Evolutionary conservation across 1,284 basidiomycete genomes (phyloP).

Genomic region (Microbotryum saponariae): DNA sequence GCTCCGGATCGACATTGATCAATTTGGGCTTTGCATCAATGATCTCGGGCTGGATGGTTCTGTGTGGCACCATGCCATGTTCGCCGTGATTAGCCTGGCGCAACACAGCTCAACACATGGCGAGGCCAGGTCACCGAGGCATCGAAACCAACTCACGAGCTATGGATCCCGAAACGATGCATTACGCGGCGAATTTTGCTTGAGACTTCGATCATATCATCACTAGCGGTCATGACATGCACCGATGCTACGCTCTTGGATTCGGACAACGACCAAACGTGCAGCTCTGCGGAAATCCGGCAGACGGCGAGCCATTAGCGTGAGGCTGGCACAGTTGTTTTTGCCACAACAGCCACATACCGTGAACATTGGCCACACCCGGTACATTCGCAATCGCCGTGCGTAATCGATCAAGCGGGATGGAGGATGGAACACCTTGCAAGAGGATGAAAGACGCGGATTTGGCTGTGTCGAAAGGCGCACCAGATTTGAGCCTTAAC

Average conservation of each 20-base stretch:
- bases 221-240: slow-evolving; percentile 76
- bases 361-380: slow-evolving; percentile 87
- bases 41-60: slow-evolving; percentile 39
- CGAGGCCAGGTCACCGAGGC: too few relatives aligned
- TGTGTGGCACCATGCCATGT: slow-evolving; percentile 3
- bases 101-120: not conserved
- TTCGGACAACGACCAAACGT: slow-evolving; percentile 91
- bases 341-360: slow-evolving; percentile 15
- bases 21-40: slow-evolving; percentile 11
- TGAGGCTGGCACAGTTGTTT: not conserved
- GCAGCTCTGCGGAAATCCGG: slow-evolving; percentile 48
- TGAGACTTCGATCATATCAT: slow-evolving; percentile 82
- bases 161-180: slow-evolving; percentile 88
- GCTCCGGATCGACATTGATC: slow-evolving; percentile 12
- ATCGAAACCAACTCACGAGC: slow-evolving; percentile 39
- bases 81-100: not conserved
- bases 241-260: slow-evolving; percentile 89
- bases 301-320: not conserved
- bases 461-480: slow-evolving; percentile 53
- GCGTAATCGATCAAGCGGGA: slow-evolving; percentile 81
- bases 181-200: slow-evolving; percentile 71
- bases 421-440: slow-evolving; percentile 83
- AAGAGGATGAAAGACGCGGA: slow-evolving; percentile 94
- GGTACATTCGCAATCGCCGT: slow-evolving; percentile 67
- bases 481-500: slow-evolving; percentile 23